A percentile compares a stretch with the other conserved stretches of the same genome.
Conservation (phyloP, 2,329 filamentous ascomycete species). For the Botryotinia calthae region DNA sequence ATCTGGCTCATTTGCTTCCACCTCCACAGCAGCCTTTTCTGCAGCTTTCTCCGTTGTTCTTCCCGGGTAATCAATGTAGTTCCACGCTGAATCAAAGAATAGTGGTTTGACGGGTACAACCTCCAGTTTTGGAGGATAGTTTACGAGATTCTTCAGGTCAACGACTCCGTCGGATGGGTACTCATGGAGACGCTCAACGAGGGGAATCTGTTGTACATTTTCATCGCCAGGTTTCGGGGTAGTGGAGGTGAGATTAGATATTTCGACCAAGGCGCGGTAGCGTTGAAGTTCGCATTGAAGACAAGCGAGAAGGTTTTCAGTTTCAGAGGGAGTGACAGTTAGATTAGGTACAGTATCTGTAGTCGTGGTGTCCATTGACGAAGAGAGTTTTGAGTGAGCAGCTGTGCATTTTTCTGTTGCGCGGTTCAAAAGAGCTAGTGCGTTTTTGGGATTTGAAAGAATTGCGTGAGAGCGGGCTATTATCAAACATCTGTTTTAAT, state of each 20-base stretch:
- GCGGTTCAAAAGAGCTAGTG: slow-evolving; percentile 79
- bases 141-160: slow-evolving; percentile 77
- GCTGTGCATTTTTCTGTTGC: slow-evolving; percentile 61
- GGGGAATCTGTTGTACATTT: slow-evolving; percentile 47
- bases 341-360: slow-evolving; percentile 60
- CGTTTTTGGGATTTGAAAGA: slow-evolving; percentile 68
- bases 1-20: slow-evolving; percentile 27
- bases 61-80: slow-evolving; percentile 90
- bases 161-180: slow-evolving; percentile 64
- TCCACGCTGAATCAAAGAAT: slow-evolving; percentile 96
- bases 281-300: slow-evolving; percentile 73
- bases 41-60: slow-evolving; percentile 44
- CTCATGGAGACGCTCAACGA: slow-evolving; percentile 72
- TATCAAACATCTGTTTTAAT: slow-evolving; percentile 64
- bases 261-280: slow-evolving; percentile 80
- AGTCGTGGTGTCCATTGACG: slow-evolving; percentile 40
- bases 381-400: slow-evolving; percentile 49
- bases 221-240: slow-evolving; percentile 35
- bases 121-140: slow-evolving; percentile 80
- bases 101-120: slow-evolving; percentile 89
- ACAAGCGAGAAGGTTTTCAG: slow-evolving; percentile 57
- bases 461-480: slow-evolving; percentile 82
- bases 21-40: slow-evolving; percentile 26
- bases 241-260: slow-evolving; percentile 58
- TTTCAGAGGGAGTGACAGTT: slow-evolving; percentile 59